Evolutionary conservation across 768 basidiomycete genomes (phyloP).

Genomic region (Leccinum olivaceopallidum): DNA sequence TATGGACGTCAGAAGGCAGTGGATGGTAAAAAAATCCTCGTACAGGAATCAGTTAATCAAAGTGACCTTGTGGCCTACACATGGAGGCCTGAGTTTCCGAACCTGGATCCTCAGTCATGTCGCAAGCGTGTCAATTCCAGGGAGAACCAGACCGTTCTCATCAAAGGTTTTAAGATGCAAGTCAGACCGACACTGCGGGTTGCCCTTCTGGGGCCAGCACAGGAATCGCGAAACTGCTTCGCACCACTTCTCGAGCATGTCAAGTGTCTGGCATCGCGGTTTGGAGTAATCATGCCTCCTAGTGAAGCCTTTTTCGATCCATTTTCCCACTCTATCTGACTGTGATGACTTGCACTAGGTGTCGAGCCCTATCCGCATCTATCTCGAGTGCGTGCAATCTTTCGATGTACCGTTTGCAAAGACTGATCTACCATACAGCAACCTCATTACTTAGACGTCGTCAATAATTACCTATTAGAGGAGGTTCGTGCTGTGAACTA

Average conservation of each 20-base stretch:
- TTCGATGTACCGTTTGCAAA: background rate
- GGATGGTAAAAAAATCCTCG: background rate
- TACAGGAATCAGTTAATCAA: background rate
- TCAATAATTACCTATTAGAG: conserved; percentile 12
- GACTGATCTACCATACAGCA: background rate
- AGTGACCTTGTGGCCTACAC: background rate
- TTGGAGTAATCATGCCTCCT: no score
- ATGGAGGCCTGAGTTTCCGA: background rate
- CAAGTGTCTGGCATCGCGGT: background rate
- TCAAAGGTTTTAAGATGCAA: conserved; percentile 12
- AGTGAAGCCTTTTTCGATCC: background rate
- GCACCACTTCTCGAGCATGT: background rate
- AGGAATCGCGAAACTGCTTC: no score
- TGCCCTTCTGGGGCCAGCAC: background rate
- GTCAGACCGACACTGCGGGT: background rate
- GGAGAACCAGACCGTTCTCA: conserved; percentile 15
- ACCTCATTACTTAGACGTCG: conserved; percentile 6
- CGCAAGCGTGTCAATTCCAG: background rate
- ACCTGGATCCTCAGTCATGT: background rate
- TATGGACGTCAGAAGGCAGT: background rate
- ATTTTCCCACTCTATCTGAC: no score
- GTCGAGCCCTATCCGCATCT: background rate
- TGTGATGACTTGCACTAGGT: background rate
- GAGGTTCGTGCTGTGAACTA: background rate
- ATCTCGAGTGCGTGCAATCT: conserved; percentile 1